Conservation (phyloP, 495 filamentous ascomycete species). For the Podospora australis region DNA sequence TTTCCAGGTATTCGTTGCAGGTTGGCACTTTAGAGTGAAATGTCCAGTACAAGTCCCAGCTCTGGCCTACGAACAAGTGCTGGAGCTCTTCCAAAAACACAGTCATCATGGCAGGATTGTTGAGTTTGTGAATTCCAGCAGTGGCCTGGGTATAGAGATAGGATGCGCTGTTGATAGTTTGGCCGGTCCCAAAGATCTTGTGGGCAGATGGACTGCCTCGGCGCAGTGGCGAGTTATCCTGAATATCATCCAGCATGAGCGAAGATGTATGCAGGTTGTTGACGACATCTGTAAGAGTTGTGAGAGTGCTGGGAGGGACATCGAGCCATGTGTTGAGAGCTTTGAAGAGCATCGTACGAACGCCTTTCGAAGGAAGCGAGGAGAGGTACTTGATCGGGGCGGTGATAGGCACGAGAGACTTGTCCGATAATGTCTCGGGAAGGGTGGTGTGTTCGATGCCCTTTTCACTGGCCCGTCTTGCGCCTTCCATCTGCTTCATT, state of each 20-base stretch:
- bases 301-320: background rate
- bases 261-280: conserved; percentile 12
- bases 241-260: conserved; percentile 61
- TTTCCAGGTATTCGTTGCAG: conserved; percentile 84
- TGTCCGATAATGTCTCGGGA: background rate
- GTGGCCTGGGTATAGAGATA: conserved; percentile 74
- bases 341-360: conserved; percentile 9
- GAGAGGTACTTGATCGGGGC: conserved; percentile 6
- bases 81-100: conserved; percentile 56
- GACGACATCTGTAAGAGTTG: conserved; percentile 2
- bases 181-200: conserved; percentile 75
- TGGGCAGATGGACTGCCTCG: conserved; percentile 80
- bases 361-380: conserved; percentile 14
- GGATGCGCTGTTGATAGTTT: conserved; percentile 85
- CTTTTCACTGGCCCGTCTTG: background rate
- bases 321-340: conserved; percentile 14
- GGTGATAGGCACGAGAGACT: background rate
- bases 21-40: conserved; percentile 73
- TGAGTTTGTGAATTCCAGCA: conserved; percentile 49
- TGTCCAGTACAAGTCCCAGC: conserved; percentile 86
- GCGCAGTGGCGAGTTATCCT: conserved; percentile 67
- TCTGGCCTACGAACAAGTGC: conserved; percentile 78
- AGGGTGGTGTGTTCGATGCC: background rate
- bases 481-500: no score
- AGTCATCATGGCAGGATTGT: background rate